Conservation (phyloP, 148 eudicot species). For the Rhododendron mucronatum region DNA sequence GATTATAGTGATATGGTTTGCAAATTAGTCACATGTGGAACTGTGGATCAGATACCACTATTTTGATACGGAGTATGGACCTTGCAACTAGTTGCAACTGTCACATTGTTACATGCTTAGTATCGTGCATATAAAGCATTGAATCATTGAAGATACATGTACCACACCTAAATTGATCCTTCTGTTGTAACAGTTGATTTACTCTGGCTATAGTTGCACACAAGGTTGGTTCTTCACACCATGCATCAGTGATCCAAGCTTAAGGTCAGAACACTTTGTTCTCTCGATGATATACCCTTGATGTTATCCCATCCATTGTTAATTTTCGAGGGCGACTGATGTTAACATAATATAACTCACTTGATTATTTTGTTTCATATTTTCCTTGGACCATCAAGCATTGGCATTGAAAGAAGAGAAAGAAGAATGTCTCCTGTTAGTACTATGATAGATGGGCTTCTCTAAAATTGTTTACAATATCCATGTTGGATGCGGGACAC, state of each 20-base stretch:
- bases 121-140: neutral
- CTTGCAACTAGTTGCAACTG: neutral
- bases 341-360: neutral
- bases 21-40: neutral
- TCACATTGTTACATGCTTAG: neutral
- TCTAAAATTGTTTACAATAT: neutral
- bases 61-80: neutral
- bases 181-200: slow-evolving; percentile 56
- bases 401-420: neutral
- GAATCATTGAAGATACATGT: neutral
- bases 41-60: neutral
- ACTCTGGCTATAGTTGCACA: slow-evolving; percentile 83
- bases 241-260: slow-evolving; percentile 73
- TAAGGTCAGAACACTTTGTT: slow-evolving; percentile 44
- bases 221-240: slow-evolving; percentile 98
- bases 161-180: neutral
- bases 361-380: neutral
- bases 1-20: neutral
- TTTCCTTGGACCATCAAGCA: neutral
- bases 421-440: neutral
- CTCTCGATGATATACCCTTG: neutral
- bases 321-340: neutral
- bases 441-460: neutral
- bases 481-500: neutral
- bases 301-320: neutral